Evolutionary conservation across 2,329 filamentous ascomycete genomes (phyloP), one percentile per base, ranked within the genome.

Genomic region (Fusarium poae): DNA sequence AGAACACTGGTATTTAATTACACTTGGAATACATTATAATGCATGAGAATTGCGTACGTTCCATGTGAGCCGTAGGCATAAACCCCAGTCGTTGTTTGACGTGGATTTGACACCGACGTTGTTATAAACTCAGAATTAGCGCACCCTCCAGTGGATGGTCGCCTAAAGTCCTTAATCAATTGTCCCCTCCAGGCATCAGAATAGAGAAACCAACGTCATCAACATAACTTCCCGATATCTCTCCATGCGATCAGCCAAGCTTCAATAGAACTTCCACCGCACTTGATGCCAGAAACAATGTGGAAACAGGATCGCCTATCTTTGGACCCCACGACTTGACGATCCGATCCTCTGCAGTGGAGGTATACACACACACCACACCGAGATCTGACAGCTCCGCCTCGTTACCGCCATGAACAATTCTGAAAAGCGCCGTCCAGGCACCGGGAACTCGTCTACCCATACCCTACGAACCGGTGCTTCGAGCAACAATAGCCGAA

Each of bases 361-460:
- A 63, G 60, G 60, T 62, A 58, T 51, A 53, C 58, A 46, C 57
- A 46, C 57, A 43, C 35, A 61, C 44, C 54, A 52, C 57, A 52
- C 56, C 52, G 52, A 61, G 37, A 63, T 52, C 51, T 43, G 46
- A 50, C 54, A 50, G 57, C 43, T 53, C 42, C 59, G 54, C 60
- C 54, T 59, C 45, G 45, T 50, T 55, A 45, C 51, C 32, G 62
- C 62, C 50, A 83, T 83, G 81, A 80, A 78, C 66, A 70, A 76
- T 44, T 76, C 82, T 46, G 82, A 85, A 62, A 84, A 83, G 76
- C 82, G 82, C 72, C 82, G 82, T 66, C 77, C 75, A 56, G 74
- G 70, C 37, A 43, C 68, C 52, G 75, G 74, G 56, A 67, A 65
- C 73, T 73, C 62, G 60, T 66, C 59, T 67, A 70, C 56, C 53